Evolutionary conservation across 2,329 filamentous ascomycete genomes (phyloP).

Genomic region (Phaeoacremonium minimum): DNA sequence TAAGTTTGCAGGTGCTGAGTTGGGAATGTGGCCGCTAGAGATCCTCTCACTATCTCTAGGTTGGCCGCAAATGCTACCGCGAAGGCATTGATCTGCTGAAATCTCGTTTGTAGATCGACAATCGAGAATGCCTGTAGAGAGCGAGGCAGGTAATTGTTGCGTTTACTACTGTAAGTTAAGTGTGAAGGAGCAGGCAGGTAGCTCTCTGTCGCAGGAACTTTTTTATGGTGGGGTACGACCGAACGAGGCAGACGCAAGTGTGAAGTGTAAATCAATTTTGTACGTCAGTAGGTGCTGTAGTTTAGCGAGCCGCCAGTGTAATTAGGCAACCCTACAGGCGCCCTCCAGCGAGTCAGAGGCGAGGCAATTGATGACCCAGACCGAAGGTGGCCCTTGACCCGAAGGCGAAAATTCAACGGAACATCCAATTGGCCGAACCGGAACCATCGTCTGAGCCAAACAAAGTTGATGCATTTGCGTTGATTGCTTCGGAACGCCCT

Average conservation of each 20-base stretch:
- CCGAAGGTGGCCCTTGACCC: slow-evolving; percentile 12
- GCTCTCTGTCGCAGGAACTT: no score
- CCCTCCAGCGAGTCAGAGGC: slow-evolving; percentile 7
- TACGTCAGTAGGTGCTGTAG: no score
- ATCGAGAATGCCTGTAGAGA: not conserved
- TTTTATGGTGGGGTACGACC: not conserved
- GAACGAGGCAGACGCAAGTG: no score
- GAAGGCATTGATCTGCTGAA: slow-evolving; percentile 47
- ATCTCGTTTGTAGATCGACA: not conserved
- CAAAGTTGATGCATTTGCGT: slow-evolving; percentile 5
- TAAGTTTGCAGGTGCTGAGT: slow-evolving; percentile 12
- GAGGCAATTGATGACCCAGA: no score
- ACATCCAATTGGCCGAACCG: slow-evolving; percentile 4
- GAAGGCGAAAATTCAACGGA: slow-evolving; percentile 19
- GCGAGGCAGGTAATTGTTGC: no score
- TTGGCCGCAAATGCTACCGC: slow-evolving; percentile 68
- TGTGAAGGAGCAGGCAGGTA: no score
- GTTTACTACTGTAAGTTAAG: no score
- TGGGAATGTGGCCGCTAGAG: slow-evolving; percentile 65
- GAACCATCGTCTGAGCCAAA: slow-evolving; percentile 3
- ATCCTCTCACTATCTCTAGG: slow-evolving; percentile 76
- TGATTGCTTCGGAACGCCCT: slow-evolving; percentile 4
- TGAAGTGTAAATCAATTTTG: no score
- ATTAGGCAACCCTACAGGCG: not conserved
- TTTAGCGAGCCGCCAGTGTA: no score